These are phyloP conservation scores for Plasmodium malariae DNA, from an alignment of 169 alveolate genomes.

Conservation along the genomic window DNA sequence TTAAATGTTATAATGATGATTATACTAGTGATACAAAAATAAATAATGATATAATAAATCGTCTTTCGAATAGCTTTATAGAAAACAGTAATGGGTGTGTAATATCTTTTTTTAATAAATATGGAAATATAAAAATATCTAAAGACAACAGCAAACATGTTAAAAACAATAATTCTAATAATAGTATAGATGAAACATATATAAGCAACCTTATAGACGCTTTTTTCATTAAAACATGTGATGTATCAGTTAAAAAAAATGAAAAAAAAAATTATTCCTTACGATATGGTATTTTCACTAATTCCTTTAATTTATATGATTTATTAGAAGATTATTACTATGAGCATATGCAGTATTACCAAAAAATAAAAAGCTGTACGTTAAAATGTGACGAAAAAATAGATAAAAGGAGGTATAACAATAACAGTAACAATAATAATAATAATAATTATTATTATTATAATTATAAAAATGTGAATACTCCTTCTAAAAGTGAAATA, in stretches of 20 bases:
- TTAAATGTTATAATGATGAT: conserved; percentile 24
- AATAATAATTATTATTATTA: too few species aligned
- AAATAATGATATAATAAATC: conserved; percentile 4
- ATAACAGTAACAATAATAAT: too few species aligned
- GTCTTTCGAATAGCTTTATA: conserved; percentile 20
- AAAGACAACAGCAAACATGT: not conserved
- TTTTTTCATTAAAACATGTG: conserved; percentile 17
- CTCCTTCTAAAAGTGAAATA: conserved; percentile 14
- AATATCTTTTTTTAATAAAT: conserved; percentile 28
- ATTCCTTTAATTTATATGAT: conserved; percentile 22
- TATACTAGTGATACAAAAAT: conserved; percentile 21
- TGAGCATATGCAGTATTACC: conserved; percentile 39
- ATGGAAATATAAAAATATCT: conserved; percentile 4
- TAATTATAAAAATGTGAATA: not conserved
- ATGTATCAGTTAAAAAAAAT: conserved; percentile 1
- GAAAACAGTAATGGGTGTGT: conserved; percentile 43
- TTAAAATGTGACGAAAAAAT: conserved; percentile 40
- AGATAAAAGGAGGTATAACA: not conserved
- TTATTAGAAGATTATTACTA: conserved; percentile 31
- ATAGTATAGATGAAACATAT: not conserved
- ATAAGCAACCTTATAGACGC: conserved; percentile 16
- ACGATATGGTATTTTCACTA: conserved; percentile 8
- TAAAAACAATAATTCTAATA: conserved; percentile 1
- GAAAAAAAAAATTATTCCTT: conserved; percentile 31
- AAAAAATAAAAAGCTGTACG: conserved; percentile 62